Base-by-base conservation (phyloP, 177 flowering plant species). In the Vitis hybrid region DNA sequence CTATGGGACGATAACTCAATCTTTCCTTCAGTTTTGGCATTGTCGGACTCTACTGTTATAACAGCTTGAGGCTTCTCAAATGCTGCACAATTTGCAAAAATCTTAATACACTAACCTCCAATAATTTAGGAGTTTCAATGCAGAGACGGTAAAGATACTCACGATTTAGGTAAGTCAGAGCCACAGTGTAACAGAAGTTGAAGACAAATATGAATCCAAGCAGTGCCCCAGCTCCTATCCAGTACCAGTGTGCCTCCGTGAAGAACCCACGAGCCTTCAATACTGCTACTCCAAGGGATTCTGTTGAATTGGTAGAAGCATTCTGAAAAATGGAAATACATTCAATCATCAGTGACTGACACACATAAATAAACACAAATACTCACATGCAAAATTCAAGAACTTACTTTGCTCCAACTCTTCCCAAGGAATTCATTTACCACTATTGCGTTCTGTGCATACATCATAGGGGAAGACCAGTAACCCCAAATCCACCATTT, bases 131-230 rank as follows among this genome's bases (percentile, higher is more conserved):
- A 26, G 40, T 34, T 19, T 3, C 1, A 21, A 51, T 19, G 2
- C 45, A n/a, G 5, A 23, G 13, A 63, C n/a, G 45, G 40, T 61
- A 54, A 10, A 10, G 65, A 68, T 51, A 73, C 84, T 21, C 50
- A 85, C 85, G 74, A 56, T 79, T 75, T 7, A 85, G 83, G 52
- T 65, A 83, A 30, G 80, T 68, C 17, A 85, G 80, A 23, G 83
- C 67, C 61, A 85, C 9, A n/a, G 67, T 75, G 70, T 52, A 75
- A 19, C 45, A 32, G 14, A 70, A 2, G 65, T 81, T 79, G 78
- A 75, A 85, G 4, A 85, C 19, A 1, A 85, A 1, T 0, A 50
- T 40, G 75, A 54, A 81, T 32, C 84, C 83, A 14, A 65, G 0
- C 61, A 74, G 11, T 56, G 75, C 86, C 45, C 70, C 84, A 1